Evolutionary conservation across 495 filamentous ascomycete genomes (phyloP).

Genomic region (Amphirosellinia nigrospora): DNA sequence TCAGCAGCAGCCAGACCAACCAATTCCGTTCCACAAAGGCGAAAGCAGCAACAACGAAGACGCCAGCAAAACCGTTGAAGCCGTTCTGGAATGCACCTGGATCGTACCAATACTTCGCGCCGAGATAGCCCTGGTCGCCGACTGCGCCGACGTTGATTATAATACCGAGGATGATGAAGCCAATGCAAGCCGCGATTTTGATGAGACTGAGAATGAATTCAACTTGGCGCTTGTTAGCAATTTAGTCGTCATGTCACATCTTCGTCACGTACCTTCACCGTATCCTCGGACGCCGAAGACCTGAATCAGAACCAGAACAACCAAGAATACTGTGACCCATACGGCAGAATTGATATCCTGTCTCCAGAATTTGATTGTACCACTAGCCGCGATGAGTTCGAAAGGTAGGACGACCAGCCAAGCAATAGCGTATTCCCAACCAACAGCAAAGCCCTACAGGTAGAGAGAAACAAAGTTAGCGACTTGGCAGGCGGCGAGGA

Average conservation of each 20-base stretch:
- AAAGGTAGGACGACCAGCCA: conserved; percentile 62
- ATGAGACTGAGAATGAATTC: conserved; percentile 49
- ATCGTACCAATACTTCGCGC: conserved; percentile 57
- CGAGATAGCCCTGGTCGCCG: conserved; percentile 73
- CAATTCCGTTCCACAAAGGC: conserved; percentile 74
- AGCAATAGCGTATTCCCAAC: conserved; percentile 70
- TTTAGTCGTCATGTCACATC: conserved; percentile 34
- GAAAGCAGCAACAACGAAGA: conserved; percentile 72
- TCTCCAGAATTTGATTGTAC: conserved; percentile 51
- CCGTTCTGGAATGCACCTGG: conserved; percentile 71
- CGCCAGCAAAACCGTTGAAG: conserved; percentile 71
- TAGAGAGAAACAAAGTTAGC: background rate
- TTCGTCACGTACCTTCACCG: conserved; percentile 47
- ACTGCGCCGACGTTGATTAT: conserved; percentile 58
- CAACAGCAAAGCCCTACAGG: conserved; percentile 72
- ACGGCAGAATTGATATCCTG: conserved; percentile 50
- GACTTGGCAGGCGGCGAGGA: background rate
- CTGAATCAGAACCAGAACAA: conserved; percentile 59
- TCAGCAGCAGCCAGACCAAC: conserved; percentile 81
- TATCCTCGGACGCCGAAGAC: conserved; percentile 70
- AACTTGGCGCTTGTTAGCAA: conserved; percentile 47
- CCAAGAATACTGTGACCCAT: conserved; percentile 65
- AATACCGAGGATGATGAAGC: conserved; percentile 60
- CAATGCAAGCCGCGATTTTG: conserved; percentile 47
- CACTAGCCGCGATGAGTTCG: conserved; percentile 58